A percentile compares a stretch with the other conserved stretches of the same genome.
phyloP scores from a whole-genome alignment of 1,284 basidiomycete species.

The Ustilago esculenta region DNA sequence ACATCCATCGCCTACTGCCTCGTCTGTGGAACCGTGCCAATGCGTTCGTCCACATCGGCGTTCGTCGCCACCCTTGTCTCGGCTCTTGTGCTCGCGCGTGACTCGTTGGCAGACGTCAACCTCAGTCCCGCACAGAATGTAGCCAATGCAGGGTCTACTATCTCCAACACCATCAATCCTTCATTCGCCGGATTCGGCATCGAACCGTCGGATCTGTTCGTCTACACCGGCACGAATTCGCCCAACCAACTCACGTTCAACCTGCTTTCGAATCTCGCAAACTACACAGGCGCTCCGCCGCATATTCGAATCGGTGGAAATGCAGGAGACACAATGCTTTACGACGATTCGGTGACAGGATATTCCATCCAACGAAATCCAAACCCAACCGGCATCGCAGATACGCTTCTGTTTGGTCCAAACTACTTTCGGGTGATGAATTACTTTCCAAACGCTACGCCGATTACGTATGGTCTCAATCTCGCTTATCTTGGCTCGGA shows the following conservation, averaged over 20 bases:
- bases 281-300: conserved; percentile 52
- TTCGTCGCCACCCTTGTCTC: conserved; percentile 31
- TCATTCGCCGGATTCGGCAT: conserved; percentile 57
- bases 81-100: conserved; percentile 16
- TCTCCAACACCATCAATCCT: conserved; percentile 49
- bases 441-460: conserved; percentile 40
- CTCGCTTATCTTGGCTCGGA: conserved; percentile 49
- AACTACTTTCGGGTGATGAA: conserved; percentile 46
- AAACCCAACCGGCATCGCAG: too few species aligned
- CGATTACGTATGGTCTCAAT: conserved; percentile 57
- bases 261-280: conserved; percentile 51
- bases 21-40: too few species aligned
- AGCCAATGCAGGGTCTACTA: conserved; percentile 20
- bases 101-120: conserved; percentile 14
- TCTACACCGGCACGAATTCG: conserved; percentile 43
- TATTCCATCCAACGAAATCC: conserved; percentile 30
- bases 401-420: too few species aligned
- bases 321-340: conserved; percentile 51
- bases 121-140: conserved; percentile 27
- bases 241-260: conserved; percentile 50
- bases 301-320: conserved; percentile 56
- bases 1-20: too few species aligned
- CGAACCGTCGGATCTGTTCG: conserved; percentile 51
- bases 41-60: conserved; percentile 29
- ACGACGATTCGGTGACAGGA: conserved; percentile 19